phyloP scores from a whole-genome alignment of 1,139 yeast genomes.

The Eremothecium cymbalariae region DNA sequence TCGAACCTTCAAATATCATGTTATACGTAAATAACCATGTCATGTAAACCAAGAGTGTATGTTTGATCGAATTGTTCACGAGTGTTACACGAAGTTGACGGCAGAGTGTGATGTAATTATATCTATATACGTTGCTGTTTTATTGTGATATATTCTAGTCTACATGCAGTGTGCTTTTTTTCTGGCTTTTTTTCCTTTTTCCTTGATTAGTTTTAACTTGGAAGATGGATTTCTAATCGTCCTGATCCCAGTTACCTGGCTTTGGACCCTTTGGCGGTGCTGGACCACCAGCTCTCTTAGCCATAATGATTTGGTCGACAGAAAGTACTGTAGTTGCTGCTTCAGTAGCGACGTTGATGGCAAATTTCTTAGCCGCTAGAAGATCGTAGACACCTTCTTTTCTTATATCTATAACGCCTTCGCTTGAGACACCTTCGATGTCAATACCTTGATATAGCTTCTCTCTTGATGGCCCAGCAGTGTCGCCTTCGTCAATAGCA shows the following conservation, averaged over 20 bases:
- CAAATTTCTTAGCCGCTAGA: constrained; percentile 71
- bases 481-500: constrained; percentile 31
- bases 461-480: constrained; percentile 28
- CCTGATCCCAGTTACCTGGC: constrained; percentile 98
- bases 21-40: no score
- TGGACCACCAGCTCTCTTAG: constrained; percentile 94
- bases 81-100: no score
- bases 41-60: no score
- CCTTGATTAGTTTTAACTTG: no score
- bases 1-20: no score
- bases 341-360: constrained; percentile 89
- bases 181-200: no score
- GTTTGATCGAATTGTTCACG: no score
- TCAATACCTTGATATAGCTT: constrained; percentile 58
- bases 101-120: no score
- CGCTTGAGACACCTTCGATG: constrained; percentile 54
- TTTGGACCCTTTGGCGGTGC: constrained; percentile 75
- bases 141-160: no score
- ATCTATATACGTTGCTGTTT: no score
- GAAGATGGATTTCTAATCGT: constrained; percentile 43
- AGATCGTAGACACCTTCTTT: constrained; percentile 70
- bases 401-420: constrained; percentile 65
- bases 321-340: constrained; percentile 88
- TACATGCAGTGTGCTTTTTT: no score
- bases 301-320: constrained; percentile 74